A percentile compares a stretch with the other conserved stretches of the same genome.
phyloP scores from a whole-genome alignment of 495 filamentous ascomycete genomes.

The Penicillium alfredii region DNA sequence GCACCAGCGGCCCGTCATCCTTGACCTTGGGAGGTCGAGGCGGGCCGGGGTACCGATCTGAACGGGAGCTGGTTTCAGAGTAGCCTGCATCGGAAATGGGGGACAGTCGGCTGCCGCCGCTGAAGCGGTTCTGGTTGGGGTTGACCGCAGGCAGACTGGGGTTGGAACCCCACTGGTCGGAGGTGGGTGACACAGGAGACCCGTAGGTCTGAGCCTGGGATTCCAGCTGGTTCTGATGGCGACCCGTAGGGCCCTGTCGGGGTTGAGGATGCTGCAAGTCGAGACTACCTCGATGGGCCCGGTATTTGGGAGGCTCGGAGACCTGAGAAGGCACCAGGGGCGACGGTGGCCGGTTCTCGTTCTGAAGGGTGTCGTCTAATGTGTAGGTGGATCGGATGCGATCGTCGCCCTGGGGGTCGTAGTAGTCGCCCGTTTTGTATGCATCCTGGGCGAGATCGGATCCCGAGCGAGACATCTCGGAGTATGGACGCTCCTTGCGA shows the following conservation, averaged over 20 bases:
- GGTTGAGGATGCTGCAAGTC: slow-evolving; percentile 90
- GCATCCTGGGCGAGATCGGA: slow-evolving; percentile 54
- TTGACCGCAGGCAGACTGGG: slow-evolving; percentile 41
- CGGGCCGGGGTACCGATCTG: slow-evolving; percentile 26
- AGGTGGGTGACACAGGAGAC: slow-evolving; percentile 59
- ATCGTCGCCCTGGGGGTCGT: slow-evolving; percentile 64
- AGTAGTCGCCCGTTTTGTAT: slow-evolving; percentile 59
- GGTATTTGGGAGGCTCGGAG: slow-evolving; percentile 85
- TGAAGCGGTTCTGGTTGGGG: slow-evolving; percentile 36
- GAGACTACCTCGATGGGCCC: slow-evolving; percentile 81
- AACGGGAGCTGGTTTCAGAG: slow-evolving; percentile 38
- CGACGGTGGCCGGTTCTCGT: slow-evolving; percentile 51
- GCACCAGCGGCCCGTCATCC: too few species aligned
- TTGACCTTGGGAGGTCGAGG: slow-evolving; percentile 43
- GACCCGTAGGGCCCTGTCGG: slow-evolving; percentile 71
- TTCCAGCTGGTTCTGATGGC: slow-evolving; percentile 76
- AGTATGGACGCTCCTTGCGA: slow-evolving; percentile 47
- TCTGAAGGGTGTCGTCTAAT: slow-evolving; percentile 40
- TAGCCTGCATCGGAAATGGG: slow-evolving; percentile 49
- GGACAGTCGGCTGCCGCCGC: slow-evolving; percentile 42
- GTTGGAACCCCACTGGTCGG: slow-evolving; percentile 68
- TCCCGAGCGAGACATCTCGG: slow-evolving; percentile 61
- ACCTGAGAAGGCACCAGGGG: slow-evolving; percentile 57
- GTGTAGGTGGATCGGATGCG: slow-evolving; percentile 65
- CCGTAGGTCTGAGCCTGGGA: slow-evolving; percentile 68